Conservation (phyloP, 1,284 basidiomycete genomes). For the Ustilago tritici region DNA sequence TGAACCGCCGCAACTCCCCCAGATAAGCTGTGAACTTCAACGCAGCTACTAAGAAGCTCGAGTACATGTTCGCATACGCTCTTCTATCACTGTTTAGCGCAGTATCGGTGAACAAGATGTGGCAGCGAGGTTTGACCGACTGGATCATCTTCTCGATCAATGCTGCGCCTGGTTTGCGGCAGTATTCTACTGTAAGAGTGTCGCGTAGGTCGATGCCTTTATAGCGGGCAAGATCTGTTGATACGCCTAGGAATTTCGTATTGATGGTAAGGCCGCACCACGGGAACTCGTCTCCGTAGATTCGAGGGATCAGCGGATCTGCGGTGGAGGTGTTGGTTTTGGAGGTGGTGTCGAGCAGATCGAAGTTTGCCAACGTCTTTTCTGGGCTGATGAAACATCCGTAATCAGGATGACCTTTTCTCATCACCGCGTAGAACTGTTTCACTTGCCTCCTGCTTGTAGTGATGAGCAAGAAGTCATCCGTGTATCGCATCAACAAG, state of each 20-base stretch:
- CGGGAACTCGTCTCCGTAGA: constrained; percentile 51
- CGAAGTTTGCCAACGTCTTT: constrained; percentile 88
- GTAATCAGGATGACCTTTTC: constrained; percentile 80
- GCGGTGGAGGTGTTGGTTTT: neutral
- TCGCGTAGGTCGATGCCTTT: constrained; percentile 63
- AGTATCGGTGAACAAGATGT: constrained; percentile 82
- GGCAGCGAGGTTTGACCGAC: constrained; percentile 67
- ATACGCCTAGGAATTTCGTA: constrained; percentile 52
- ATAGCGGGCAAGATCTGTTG: constrained; percentile 57
- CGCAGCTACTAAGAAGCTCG: constrained; percentile 84
- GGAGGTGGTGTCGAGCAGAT: constrained; percentile 76
- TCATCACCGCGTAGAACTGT: constrained; percentile 83
- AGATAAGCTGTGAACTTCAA: constrained; percentile 88
- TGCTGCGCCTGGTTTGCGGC: constrained; percentile 57
- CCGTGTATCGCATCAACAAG: constrained; percentile 79
- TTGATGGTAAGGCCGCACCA: constrained; percentile 66
- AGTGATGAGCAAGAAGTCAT: constrained; percentile 93
- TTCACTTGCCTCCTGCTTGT: constrained; percentile 77
- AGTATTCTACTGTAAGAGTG: constrained; percentile 67
- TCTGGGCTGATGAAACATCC: constrained; percentile 88
- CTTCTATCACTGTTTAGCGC: constrained; percentile 77
- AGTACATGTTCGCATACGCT: constrained; percentile 84
- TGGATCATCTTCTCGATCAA: constrained; percentile 65
- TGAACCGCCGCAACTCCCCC: constrained; percentile 75
- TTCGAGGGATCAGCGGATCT: constrained; percentile 58